Evolutionary conservation across 148 eudicot species (phyloP).

Genomic region (Persicaria tinctoria): DNA sequence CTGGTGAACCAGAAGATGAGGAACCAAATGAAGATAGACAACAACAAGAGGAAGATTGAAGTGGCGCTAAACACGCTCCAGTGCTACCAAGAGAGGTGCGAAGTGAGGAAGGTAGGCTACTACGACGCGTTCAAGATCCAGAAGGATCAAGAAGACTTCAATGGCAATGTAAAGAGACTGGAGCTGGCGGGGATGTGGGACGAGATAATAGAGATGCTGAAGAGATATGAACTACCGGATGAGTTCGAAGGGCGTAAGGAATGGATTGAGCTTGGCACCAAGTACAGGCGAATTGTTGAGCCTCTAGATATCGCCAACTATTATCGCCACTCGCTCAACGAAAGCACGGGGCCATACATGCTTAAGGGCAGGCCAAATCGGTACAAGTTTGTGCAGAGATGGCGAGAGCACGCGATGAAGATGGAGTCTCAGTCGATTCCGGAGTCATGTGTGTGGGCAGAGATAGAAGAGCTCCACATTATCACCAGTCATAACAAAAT

Average conservation of each 20-base stretch:
- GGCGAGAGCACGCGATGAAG: conserved; percentile 68
- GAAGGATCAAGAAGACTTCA: conserved; percentile 44
- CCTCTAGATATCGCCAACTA: conserved; percentile 88
- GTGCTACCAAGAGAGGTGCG: conserved; percentile 43
- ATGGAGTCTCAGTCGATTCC: conserved; percentile 33
- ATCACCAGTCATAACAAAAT: conserved; percentile 20
- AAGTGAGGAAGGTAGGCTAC: conserved; percentile 46
- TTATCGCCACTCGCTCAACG: conserved; percentile 62
- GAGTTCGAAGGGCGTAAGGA: conserved; percentile 62
- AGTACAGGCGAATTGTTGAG: conserved; percentile 64
- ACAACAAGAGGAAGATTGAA: conserved; percentile 40
- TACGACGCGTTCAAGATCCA: conserved; percentile 81
- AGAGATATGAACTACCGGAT: conserved; percentile 69
- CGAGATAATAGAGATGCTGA: conserved; percentile 79
- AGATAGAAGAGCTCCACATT: conserved; percentile 62
- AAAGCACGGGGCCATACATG: conserved; percentile 81
- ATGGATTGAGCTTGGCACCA: conserved; percentile 86
- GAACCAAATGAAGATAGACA: conserved; percentile 46
- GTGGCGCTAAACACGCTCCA: conserved; percentile 31
- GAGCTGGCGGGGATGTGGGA: conserved; percentile 93
- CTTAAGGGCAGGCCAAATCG: conserved; percentile 62
- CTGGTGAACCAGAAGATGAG: conserved; percentile 48
- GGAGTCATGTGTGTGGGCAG: conserved; percentile 85
- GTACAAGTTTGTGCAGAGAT: conserved; percentile 57
- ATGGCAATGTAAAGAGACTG: conserved; percentile 54